Percentiles rank a stretch among this genome's conserved stretches.
These are phyloP conservation scores for Entomortierella beljakovae DNA, from an alignment of 192 early-diverging fungal species.

Conservation along the genomic window DNA sequence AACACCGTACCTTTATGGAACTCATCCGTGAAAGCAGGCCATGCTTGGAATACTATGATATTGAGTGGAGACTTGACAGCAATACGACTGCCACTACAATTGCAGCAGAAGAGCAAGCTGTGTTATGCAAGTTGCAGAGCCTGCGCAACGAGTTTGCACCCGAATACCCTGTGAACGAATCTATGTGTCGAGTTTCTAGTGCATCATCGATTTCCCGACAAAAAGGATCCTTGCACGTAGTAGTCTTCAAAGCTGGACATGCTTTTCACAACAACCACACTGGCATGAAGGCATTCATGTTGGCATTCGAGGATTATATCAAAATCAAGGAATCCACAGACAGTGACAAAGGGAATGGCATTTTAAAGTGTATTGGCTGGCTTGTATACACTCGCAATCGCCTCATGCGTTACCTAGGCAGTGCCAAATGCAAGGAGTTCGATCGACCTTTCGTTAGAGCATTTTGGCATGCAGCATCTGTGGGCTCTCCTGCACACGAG, in stretches of 20 bases:
- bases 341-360: neutral
- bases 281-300: slow-evolving; percentile 19
- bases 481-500: neutral
- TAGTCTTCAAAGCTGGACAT: neutral
- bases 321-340: neutral
- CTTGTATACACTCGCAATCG: slow-evolving; percentile 11
- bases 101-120: slow-evolving; percentile 4
- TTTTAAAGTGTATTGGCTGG: slow-evolving; percentile 11
- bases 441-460: slow-evolving; percentile 18
- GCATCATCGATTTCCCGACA: neutral
- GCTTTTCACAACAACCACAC: slow-evolving; percentile 8
- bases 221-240: slow-evolving; percentile 5
- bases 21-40: slow-evolving; percentile 6
- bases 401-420: slow-evolving; percentile 16
- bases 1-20: slow-evolving; percentile 1
- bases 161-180: neutral
- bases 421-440: slow-evolving; percentile 10
- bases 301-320: slow-evolving; percentile 3
- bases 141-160: slow-evolving; percentile 9
- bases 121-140: neutral
- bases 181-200: slow-evolving; percentile 5
- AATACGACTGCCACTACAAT: neutral
- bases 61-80: slow-evolving; percentile 2
- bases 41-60: slow-evolving; percentile 12
- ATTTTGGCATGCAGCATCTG: slow-evolving; percentile 14